phyloP scores from a whole-genome alignment of 2,329 filamentous ascomycete species.

The Microsporum audouinii region DNA sequence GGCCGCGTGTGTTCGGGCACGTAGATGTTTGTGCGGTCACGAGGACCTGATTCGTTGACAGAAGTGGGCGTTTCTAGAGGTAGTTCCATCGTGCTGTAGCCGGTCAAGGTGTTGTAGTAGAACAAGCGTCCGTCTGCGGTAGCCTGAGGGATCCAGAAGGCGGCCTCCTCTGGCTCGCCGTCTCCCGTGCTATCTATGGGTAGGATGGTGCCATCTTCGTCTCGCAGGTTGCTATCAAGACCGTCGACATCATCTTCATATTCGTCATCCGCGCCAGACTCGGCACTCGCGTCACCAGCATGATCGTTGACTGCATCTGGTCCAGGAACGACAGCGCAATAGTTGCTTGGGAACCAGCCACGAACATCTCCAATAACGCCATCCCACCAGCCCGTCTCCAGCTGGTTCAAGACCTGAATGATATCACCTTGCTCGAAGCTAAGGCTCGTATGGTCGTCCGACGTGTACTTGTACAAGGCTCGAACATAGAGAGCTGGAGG shows the following conservation, averaged over 20 bases:
- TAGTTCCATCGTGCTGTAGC: constrained; percentile 89
- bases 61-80: constrained; percentile 82
- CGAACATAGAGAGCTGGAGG: constrained; percentile 66
- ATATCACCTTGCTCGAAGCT: constrained; percentile 96
- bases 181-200: constrained; percentile 56
- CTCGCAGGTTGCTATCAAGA: constrained; percentile 54
- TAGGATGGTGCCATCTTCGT: constrained; percentile 44
- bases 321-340: constrained; percentile 75
- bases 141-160: constrained; percentile 97
- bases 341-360: constrained; percentile 99
- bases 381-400: constrained; percentile 99
- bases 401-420: constrained; percentile 94
- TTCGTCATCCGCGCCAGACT: constrained; percentile 47
- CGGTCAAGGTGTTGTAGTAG: constrained; percentile 97
- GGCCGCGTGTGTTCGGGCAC: constrained; percentile 83
- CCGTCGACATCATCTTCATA: constrained; percentile 53
- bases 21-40: constrained; percentile 76
- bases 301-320: constrained; percentile 48
- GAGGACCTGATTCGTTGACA: constrained; percentile 68
- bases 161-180: constrained; percentile 68
- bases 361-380: constrained; percentile 92
- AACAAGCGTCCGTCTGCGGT: constrained; percentile 86
- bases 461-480: constrained; percentile 94
- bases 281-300: constrained; percentile 42
- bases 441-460: constrained; percentile 90